phyloP scores from a whole-genome alignment of 768 basidiomycete species.

The Leucocoprinus sp. region DNA sequence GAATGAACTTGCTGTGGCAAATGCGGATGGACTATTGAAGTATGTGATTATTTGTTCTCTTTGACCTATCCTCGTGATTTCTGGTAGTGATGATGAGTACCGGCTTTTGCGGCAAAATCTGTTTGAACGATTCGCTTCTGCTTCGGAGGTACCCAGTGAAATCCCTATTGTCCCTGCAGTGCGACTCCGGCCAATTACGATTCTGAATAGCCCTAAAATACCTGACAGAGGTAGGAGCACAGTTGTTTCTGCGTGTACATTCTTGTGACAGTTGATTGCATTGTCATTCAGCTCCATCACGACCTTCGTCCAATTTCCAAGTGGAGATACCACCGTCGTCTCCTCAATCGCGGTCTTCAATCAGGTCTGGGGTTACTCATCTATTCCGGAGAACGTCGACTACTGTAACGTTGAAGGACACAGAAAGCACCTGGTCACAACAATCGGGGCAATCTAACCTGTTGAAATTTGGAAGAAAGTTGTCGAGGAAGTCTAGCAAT shows the following conservation, averaged over 20 bases:
- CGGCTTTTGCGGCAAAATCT: slow-evolving; percentile 76
- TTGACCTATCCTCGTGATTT: slow-evolving; percentile 5
- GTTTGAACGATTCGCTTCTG: slow-evolving; percentile 68
- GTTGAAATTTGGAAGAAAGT: slow-evolving; percentile 28
- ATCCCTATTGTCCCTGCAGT: slow-evolving; percentile 50
- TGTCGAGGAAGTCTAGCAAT: slow-evolving; percentile 43
- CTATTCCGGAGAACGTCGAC: slow-evolving; percentile 34
- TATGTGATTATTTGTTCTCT: slow-evolving; percentile 24
- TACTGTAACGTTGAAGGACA: slow-evolving; percentile 30
- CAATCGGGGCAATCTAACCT: slow-evolving; percentile 30
- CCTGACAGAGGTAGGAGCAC: slow-evolving; percentile 27
- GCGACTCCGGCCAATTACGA: slow-evolving; percentile 23
- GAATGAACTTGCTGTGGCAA: slow-evolving; percentile 72
- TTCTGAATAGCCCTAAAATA: slow-evolving; percentile 8
- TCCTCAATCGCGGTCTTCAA: slow-evolving; percentile 42
- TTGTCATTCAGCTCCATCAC: slow-evolving; percentile 21
- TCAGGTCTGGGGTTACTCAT: slow-evolving; percentile 41
- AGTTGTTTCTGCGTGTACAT: not conserved
- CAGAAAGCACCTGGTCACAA: slow-evolving; percentile 36
- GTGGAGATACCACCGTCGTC: slow-evolving; percentile 40
- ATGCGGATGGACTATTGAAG: slow-evolving; percentile 74
- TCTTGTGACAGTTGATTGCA: not conserved
- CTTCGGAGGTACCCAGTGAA: slow-evolving; percentile 52
- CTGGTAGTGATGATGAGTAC: slow-evolving; percentile 73
- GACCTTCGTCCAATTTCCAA: slow-evolving; percentile 33